Conservation (phyloP, 164 flowering plant species). For the Brasenia schreberi region DNA sequence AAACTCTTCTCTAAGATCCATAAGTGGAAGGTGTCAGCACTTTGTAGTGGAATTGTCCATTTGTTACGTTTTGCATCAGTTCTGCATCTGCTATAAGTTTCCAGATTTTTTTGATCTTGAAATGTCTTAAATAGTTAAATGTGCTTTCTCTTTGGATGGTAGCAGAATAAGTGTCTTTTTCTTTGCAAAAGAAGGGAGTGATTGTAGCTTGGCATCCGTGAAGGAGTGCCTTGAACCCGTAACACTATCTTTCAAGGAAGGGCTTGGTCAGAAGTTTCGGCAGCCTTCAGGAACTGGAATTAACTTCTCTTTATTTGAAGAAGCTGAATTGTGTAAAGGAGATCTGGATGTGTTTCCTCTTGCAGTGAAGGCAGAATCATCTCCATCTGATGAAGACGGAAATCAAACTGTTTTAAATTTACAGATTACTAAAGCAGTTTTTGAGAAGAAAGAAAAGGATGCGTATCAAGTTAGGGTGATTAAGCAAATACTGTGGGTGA, state of each 20-base stretch:
- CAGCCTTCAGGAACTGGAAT: slow-evolving; percentile 88
- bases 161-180: slow-evolving; percentile 72
- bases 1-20: too few species aligned
- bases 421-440: slow-evolving; percentile 80
- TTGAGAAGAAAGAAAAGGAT: slow-evolving; percentile 74
- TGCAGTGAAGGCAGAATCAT: slow-evolving; percentile 78
- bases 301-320: slow-evolving; percentile 58
- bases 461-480: slow-evolving; percentile 58
- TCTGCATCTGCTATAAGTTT: too few species aligned
- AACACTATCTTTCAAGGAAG: slow-evolving; percentile 54
- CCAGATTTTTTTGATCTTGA: too few species aligned
- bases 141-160: background rate
- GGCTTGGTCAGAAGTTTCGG: slow-evolving; percentile 81
- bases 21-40: too few species aligned
- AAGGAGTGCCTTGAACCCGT: slow-evolving; percentile 59
- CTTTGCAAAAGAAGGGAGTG: slow-evolving; percentile 91
- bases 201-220: slow-evolving; percentile 49
- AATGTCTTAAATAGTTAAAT: too few species aligned
- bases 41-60: too few species aligned
- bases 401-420: slow-evolving; percentile 39
- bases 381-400: slow-evolving; percentile 18
- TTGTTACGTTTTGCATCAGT: too few species aligned
- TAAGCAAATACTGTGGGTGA: slow-evolving; percentile 90
- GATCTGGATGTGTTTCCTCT: slow-evolving; percentile 67
- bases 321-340: slow-evolving; percentile 37